These are phyloP conservation scores for Raphanus hybrid DNA, from an alignment of 441 rosid species.

Conservation along the genomic window DNA sequence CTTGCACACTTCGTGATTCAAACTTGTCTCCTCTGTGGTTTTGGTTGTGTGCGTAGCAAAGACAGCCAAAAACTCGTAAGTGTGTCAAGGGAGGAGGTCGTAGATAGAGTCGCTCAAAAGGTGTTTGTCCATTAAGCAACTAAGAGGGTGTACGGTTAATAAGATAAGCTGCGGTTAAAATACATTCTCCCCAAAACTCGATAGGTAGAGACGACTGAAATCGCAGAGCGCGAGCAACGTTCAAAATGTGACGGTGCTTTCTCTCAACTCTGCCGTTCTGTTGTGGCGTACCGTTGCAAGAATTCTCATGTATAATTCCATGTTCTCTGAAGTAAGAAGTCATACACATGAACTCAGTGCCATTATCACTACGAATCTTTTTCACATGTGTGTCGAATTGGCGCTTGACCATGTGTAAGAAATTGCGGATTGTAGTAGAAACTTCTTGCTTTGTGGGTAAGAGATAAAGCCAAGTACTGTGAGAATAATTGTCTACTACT, in stretches of 20 bases:
- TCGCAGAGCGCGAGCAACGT: neutral
- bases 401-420: too few species aligned
- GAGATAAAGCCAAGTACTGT: too few species aligned
- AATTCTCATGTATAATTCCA: too few species aligned
- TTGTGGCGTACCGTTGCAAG: neutral
- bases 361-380: too few species aligned
- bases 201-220: neutral
- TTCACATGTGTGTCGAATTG: too few species aligned
- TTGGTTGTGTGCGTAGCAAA: neutral
- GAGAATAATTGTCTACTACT: too few species aligned
- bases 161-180: neutral
- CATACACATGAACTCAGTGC: too few species aligned
- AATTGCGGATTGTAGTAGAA: too few species aligned
- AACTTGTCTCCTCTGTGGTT: neutral
- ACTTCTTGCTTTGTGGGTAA: too few species aligned
- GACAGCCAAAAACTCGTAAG: neutral
- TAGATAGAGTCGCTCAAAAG: neutral
- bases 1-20: neutral
- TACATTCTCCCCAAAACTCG: neutral
- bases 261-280: neutral
- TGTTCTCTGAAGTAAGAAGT: too few species aligned
- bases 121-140: neutral
- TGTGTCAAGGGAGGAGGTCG: neutral
- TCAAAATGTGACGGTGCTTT: too few species aligned
- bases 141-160: neutral